Evolutionary conservation across 768 basidiomycete genomes (phyloP), one percentile per base, ranked within the genome.

Genomic region (Glaciozyma martinii): DNA sequence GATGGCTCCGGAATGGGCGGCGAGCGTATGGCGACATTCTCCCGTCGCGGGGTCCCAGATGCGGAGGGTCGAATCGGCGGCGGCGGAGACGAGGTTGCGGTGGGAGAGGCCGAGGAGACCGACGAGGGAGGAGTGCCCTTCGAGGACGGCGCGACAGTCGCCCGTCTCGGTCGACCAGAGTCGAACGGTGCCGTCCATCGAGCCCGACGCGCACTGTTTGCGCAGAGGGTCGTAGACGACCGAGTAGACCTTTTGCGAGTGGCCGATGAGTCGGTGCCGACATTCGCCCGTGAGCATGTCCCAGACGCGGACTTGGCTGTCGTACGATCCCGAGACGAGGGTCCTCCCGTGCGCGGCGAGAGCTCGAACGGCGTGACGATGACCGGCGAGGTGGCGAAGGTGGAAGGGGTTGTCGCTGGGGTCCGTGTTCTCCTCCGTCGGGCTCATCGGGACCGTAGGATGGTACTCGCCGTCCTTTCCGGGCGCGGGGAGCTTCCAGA

Each of bases 131-230:
- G 89, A 91, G 73, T 99, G 94, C 0, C 94, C 94, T 7, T 86
- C 85, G 29, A 98, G 80, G 4, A 85, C 85, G 73, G 89, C 85
- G 40, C 85, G 81, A 65, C 86, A 89, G 73, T 85, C 81, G 0
- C 94, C 94, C 3, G 82, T 90, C 58, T 81, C 82, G 43, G 94
- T 80, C 71, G 88, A 87, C 94, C 94, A 99, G 43, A 99, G 52
- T 84, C 90, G 89, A 67, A 98, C 93, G 3, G 90, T 93, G 54
- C 90, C 89, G 76, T 98, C 94, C 93, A 97, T 94, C 6, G 93
- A 97, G 12, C 94, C 94, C 3, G 95, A 98, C 70, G 90, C 92
- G 32, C 90, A 90, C 75, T 92, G 89, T 60, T 90, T 85, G 25
- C 92, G 88, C 55, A 80, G 79, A 47, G 85, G 82, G 75, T 98